These are phyloP conservation scores for Fragosphaeria purpurea DNA, from an alignment of 2,329 filamentous ascomycete species.

Conservation along the genomic window DNA sequence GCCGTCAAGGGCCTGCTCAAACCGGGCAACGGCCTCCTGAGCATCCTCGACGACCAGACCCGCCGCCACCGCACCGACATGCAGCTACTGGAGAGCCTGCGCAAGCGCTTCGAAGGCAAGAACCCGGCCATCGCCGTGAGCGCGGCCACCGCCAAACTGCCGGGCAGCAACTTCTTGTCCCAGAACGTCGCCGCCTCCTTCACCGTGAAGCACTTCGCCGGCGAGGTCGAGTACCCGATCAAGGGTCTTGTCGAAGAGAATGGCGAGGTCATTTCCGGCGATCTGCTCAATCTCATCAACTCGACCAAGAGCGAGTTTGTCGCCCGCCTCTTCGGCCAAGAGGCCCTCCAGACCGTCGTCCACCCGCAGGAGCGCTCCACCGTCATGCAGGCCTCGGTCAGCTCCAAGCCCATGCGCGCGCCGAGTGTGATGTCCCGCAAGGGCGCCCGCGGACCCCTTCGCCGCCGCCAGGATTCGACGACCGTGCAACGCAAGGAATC, in stretches of 20 bases:
- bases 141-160: slow-evolving; percentile 62
- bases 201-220: slow-evolving; percentile 89
- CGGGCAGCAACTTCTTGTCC: slow-evolving; percentile 82
- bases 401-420: slow-evolving; percentile 85
- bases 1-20: slow-evolving; percentile 88
- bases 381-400: slow-evolving; percentile 92
- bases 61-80: slow-evolving; percentile 78
- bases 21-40: slow-evolving; percentile 81
- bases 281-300: slow-evolving; percentile 88
- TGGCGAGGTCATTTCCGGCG: slow-evolving; percentile 88
- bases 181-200: slow-evolving; percentile 73
- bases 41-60: slow-evolving; percentile 93
- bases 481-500: slow-evolving; percentile 28
- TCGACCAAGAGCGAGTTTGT: slow-evolving; percentile 84
- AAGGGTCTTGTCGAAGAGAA: slow-evolving; percentile 88
- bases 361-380: slow-evolving; percentile 84
- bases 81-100: slow-evolving; percentile 81
- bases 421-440: slow-evolving; percentile 87
- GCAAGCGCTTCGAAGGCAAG: slow-evolving; percentile 89
- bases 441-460: slow-evolving; percentile 21
- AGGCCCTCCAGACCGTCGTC: slow-evolving; percentile 83
- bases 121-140: slow-evolving; percentile 81
- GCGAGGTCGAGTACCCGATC: slow-evolving; percentile 89
- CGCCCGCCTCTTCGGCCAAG: slow-evolving; percentile 85
- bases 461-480: slow-evolving; percentile 22